Evolutionary conservation across 2,329 filamentous ascomycete genomes (phyloP), one percentile per base, ranked within the genome.

Genomic region (Daldinia sp.): DNA sequence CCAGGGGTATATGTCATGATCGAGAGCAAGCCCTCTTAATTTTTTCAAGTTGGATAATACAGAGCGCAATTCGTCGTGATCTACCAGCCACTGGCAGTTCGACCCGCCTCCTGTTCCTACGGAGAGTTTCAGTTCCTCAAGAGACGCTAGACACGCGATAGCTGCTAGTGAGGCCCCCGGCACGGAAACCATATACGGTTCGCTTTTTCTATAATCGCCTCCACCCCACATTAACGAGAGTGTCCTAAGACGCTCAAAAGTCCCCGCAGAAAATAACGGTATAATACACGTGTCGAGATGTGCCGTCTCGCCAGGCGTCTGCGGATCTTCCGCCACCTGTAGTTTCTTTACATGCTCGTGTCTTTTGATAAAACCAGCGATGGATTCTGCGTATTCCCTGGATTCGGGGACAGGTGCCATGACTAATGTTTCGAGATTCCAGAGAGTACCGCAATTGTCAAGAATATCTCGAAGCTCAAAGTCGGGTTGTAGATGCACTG

Each of bases 201-300:
- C 46, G 5, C 0, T 10, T 30, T 7, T 30, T 30, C 13, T 30
- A n/a, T 15, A n/a, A 13, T 30, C 23, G 12, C 28, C 33, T 41
- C 15, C 23, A 7, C 55, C 63, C 51, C 35, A 67, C 7, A n/a
- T 13, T 20, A 67, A 28, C 10, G 54, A 63, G 20, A 67, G 65
- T 4, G 65, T 63, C 20, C 37, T 62, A 9, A 67, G 56, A 33
- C 35, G 48, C 18, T 18, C 18, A 26, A 67, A 63, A 1, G 7
- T 28, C 9, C 26, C 46, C 13, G 5, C 28, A 7, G 37, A 53
- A 20, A 67, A 54, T 26, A 67, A 5, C 3, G 64, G 64, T 7
- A 63, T 51, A 26, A 67, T 58, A 12, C 39, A 54, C 4, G 46
- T 12, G 26, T 42, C 30, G 15, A 65, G 30, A 48, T 18, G 33